Conservation (phyloP, 2,329 filamentous ascomycete species). For the Colletotrichum liriopes region DNA sequence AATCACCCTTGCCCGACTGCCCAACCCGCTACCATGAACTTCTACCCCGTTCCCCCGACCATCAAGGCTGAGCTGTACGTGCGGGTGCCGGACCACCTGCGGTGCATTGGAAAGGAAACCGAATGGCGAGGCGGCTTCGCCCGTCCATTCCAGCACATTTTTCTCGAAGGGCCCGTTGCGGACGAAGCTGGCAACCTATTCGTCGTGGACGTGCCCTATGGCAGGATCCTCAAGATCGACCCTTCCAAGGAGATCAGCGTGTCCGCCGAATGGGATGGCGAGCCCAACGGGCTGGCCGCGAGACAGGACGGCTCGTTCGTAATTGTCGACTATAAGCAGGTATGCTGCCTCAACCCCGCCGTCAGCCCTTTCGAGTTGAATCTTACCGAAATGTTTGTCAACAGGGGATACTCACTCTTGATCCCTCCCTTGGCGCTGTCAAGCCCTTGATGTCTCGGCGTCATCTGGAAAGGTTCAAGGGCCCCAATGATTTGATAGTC, state of each 20-base stretch:
- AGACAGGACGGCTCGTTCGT: conserved; percentile 53
- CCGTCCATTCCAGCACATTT: conserved; percentile 54
- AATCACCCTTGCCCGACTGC: not conserved
- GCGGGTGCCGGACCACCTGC: conserved; percentile 53
- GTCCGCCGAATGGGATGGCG: conserved; percentile 56
- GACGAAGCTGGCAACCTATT: conserved; percentile 53
- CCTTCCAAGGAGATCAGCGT: conserved; percentile 49
- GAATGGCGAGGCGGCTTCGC: conserved; percentile 58
- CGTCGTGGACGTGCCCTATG: conserved; percentile 58
- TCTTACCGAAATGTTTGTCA: not conserved
- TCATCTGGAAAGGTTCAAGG: conserved; percentile 61
- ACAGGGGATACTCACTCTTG: conserved; percentile 56
- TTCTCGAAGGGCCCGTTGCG: conserved; percentile 57
- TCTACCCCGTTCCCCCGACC: conserved; percentile 51
- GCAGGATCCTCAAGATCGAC: conserved; percentile 55
- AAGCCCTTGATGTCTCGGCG: conserved; percentile 52
- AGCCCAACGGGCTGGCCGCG: conserved; percentile 57
- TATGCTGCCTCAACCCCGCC: conserved; percentile 34
- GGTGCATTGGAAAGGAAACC: conserved; percentile 51
- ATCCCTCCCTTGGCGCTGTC: conserved; percentile 50
- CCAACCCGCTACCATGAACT: conserved; percentile 50
- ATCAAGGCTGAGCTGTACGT: conserved; percentile 55
- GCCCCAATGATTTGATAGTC: conserved; percentile 58
- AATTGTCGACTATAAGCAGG: conserved; percentile 60
- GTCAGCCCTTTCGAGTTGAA: too few relatives aligned